Conservation (phyloP, 805 yeast genomes). For the Lachancea sp. region DNA sequence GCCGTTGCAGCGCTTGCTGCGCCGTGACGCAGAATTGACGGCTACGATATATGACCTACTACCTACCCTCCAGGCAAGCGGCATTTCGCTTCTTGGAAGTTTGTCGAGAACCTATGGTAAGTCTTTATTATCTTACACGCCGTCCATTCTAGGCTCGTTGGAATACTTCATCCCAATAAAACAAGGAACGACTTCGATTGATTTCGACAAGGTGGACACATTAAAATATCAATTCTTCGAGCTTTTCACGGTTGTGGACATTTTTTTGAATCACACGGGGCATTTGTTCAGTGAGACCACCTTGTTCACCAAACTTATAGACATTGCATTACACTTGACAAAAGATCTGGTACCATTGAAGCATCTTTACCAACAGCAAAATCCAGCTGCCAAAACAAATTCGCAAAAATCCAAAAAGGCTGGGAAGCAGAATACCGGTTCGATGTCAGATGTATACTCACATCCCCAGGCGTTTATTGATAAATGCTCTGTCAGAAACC, state of each 20-base stretch:
- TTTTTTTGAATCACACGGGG: conserved; percentile 28
- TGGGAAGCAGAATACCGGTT: conserved; percentile 36
- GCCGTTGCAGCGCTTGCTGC: conserved; percentile 48
- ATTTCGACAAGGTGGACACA: conserved; percentile 32
- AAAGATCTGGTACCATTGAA: conserved; percentile 31
- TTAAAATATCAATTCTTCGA: conserved; percentile 20
- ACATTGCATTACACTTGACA: conserved; percentile 43
- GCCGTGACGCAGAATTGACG: conserved; percentile 48
- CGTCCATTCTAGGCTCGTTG: conserved; percentile 45
- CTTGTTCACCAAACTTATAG: conserved; percentile 49
- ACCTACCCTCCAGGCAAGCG: conserved; percentile 38
- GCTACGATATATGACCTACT: conserved; percentile 40
- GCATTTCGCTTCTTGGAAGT: conserved; percentile 38
- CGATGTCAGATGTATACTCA: conserved; percentile 62
- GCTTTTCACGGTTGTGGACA: conserved; percentile 19
- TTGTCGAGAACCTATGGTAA: conserved; percentile 29
- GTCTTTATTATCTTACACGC: conserved; percentile 41
- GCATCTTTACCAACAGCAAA: conserved; percentile 21
- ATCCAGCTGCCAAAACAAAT: conserved; percentile 36
- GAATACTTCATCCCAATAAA: conserved; percentile 55
- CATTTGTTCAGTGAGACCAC: conserved; percentile 44
- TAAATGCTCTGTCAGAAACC: conserved; percentile 36
- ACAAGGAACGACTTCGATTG: conserved; percentile 35
- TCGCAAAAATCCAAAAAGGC: conserved; percentile 39
- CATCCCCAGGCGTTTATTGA: conserved; percentile 51